Evolutionary conservation across 352 stramenopile species (phyloP), one percentile per base, ranked within the genome.

Genomic region (Blastocystis sp.): DNA sequence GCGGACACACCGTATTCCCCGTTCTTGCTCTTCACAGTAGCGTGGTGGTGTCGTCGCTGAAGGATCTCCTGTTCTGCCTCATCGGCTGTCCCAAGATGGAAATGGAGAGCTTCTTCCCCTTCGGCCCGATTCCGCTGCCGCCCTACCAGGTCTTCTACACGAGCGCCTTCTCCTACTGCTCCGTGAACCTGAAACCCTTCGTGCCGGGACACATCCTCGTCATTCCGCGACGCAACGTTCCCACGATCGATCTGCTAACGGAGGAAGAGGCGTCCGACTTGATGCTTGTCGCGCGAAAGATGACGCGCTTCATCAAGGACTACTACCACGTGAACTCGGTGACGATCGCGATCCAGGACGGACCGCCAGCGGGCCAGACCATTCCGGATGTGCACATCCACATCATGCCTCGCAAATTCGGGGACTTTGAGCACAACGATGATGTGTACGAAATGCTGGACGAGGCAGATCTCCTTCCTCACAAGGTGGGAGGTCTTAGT

Each of bases 161-260:
- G 69, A 93, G 92, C 3, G 10, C 80, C 3, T 80, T 93, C 12
- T 94, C 92, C 1, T 94, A 94, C 45, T 94, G 93, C 37, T 93
- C 98, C 90, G 95, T 98, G 33, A 98, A 98, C 90, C 92, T 98
- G 45, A 96, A 97, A 76, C 96, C 95, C 0, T 96, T 98, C 82
- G 95, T 98, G 39, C 92, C 93, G 90, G 95, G 95, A 4, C 96
- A 98, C 91, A 93, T 98, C 0, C 92, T 98, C 16, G 91, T 98
- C 50, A 91, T 95, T 33, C 94, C 95, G 3, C 94, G 95, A 88
- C 92, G 94, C 3, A 81, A 94, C 4, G 93, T 96, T 4, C 91
- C 91, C 63, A 91, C 93, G 1, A 93, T 98, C 78, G 91, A 93
- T 13, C 92, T 94, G 90, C 92, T 98, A 1, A 92, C 94, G 9